These are phyloP conservation scores for Vigna angularis DNA, from an alignment of 306 rosid species.

Conservation along the genomic window DNA sequence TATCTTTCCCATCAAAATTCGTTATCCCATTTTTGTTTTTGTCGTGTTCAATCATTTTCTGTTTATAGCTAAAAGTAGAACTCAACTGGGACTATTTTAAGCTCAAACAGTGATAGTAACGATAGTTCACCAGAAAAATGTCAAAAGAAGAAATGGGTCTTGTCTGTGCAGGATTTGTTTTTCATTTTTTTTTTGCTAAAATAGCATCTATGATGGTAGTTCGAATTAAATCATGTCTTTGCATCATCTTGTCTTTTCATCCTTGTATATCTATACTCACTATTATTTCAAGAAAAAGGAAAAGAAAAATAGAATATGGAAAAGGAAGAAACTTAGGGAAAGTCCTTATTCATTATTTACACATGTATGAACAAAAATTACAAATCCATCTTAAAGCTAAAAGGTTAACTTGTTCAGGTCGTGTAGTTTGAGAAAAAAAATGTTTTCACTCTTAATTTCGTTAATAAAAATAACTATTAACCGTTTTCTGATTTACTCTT, in stretches of 20 bases:
- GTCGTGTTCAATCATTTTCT: not conserved
- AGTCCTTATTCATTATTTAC: not conserved
- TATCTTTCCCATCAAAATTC: not conserved
- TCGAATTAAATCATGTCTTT: slow-evolving; percentile 6
- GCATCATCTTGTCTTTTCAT: not conserved
- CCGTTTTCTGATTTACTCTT: not conserved
- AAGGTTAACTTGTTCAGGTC: not conserved
- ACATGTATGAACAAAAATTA: not conserved
- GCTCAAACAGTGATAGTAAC: not conserved
- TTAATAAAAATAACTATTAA: not conserved
- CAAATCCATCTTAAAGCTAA: not conserved
- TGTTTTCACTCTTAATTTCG: not conserved
- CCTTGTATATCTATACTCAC: not conserved
- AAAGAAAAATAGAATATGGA: not conserved
- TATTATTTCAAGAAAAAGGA: not conserved
- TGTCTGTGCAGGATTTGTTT: not conserved
- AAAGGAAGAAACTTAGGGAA: not conserved
- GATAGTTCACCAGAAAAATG: not conserved
- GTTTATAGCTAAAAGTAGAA: not conserved
- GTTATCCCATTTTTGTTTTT: not conserved
- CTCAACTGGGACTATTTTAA: not conserved
- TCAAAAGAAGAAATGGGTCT: not conserved
- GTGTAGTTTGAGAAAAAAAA: not conserved
- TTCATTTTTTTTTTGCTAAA: not conserved
- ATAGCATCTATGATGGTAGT: slow-evolving; percentile 9